These are phyloP conservation scores for Coemansia erecta DNA, from an alignment of 192 early-diverging fungal species.

Conservation along the genomic window DNA sequence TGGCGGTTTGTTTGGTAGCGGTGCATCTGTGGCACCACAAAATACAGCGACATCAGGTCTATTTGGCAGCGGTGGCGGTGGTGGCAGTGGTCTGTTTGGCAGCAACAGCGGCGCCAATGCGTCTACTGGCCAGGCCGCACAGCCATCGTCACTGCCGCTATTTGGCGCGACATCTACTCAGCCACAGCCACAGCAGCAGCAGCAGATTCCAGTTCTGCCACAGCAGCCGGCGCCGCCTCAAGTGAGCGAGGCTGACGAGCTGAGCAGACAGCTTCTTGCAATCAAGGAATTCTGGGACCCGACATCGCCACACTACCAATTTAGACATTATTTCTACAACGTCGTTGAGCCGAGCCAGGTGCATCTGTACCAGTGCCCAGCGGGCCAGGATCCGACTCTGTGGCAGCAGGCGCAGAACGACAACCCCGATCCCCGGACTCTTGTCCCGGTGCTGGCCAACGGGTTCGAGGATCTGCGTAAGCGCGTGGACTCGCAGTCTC, in stretches of 20 bases:
- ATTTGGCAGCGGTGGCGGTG: slow-evolving; percentile 1
- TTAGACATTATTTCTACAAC: slow-evolving; percentile 97
- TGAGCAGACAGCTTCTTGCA: slow-evolving; percentile 63
- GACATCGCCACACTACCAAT: slow-evolving; percentile 70
- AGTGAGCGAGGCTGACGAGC: slow-evolving; percentile 28
- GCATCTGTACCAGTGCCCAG: slow-evolving; percentile 69
- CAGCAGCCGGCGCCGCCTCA: slow-evolving; percentile 12
- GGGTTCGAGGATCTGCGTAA: slow-evolving; percentile 91
- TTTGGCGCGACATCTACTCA: slow-evolving; percentile 28
- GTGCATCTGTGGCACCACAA: not conserved
- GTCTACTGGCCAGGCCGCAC: slow-evolving; percentile 3
- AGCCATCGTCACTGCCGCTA: slow-evolving; percentile 21
- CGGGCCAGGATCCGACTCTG: slow-evolving; percentile 63
- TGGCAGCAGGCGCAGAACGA: slow-evolving; percentile 83
- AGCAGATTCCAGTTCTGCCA: slow-evolving; percentile 38
- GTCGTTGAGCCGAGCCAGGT: slow-evolving; percentile 85
- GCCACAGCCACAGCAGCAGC: slow-evolving; percentile 37
- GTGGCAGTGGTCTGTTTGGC: slow-evolving; percentile 2
- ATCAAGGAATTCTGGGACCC: slow-evolving; percentile 80
- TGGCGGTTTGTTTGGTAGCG: slow-evolving; percentile 25
- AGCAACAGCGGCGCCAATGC: not conserved
- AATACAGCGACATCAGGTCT: not conserved
- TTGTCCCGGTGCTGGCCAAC: slow-evolving; percentile 88
- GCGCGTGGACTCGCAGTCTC: slow-evolving; percentile 74
- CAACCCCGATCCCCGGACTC: slow-evolving; percentile 84